A percentile compares a stretch with the other conserved stretches of the same genome.
These are phyloP conservation scores for Speleostelium caveatum DNA, from an alignment of 78 protist species.

Conservation along the genomic window DNA sequence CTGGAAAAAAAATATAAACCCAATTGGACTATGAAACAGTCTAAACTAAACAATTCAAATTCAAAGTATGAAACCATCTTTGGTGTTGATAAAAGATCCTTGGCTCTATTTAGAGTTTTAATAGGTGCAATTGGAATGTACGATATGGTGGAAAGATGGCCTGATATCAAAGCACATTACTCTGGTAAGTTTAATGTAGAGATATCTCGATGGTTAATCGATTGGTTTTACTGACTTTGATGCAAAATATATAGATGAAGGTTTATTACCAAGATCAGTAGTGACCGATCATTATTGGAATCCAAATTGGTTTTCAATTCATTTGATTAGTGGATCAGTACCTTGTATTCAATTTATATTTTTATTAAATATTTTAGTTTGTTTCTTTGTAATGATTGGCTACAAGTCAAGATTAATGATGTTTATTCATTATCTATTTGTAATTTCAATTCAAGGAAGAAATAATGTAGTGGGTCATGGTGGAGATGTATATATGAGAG, in stretches of 20 bases:
- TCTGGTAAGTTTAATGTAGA: conserved; percentile 12
- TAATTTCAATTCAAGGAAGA: conserved; percentile 56
- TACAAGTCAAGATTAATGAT: conserved; percentile 36
- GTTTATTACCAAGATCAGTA: conserved; percentile 40
- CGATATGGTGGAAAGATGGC: conserved; percentile 63
- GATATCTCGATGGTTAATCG: not conserved
- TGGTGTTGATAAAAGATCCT: conserved; percentile 58
- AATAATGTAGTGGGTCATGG: conserved; percentile 63
- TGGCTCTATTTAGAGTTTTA: conserved; percentile 42
- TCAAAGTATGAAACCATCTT: conserved; percentile 47
- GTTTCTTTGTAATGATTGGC: conserved; percentile 18
- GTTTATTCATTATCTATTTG: conserved; percentile 42
- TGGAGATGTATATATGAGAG: conserved; percentile 69
- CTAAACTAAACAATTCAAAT: no score
- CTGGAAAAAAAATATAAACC: no score
- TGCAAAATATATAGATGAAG: conserved; percentile 69
- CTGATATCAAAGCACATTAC: conserved; percentile 70
- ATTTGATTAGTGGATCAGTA: conserved; percentile 52
- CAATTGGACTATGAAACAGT: no score
- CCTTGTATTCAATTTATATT: conserved; percentile 25
- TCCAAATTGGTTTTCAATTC: conserved; percentile 29
- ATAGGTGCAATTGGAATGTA: conserved; percentile 41
- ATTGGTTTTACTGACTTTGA: not conserved
- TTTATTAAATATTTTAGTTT: conserved; percentile 22
- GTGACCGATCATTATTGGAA: conserved; percentile 27